Base-by-base conservation (phyloP, 2,329 filamentous ascomycete species). In the Aspergillus neoniger region DNA sequence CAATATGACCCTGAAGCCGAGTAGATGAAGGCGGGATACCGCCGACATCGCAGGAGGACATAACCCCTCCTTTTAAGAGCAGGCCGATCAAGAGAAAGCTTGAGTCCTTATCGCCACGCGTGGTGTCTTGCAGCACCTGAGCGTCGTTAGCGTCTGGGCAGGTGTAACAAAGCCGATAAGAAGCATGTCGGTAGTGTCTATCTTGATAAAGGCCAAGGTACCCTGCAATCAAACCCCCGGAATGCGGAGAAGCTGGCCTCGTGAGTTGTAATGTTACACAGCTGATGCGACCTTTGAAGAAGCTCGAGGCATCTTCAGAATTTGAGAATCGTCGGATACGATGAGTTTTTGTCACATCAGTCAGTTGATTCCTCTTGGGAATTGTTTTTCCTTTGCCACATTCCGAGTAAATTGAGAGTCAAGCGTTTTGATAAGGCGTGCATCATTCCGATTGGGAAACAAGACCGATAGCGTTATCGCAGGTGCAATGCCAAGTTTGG, bases 161-260 rank as follows among this genome's bases (percentile, higher is more conserved):
- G 53, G 8, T 17, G 39, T 30, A 47, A 32, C 5, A 30, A 36
- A 41, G 21, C 53, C 15, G 53, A 55, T 55, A 55, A 41, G 53
- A 43, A 55, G 30, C 23, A 39, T 50, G 25, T 28, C 23, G 15
- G 19, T 9, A 2, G 2, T 19, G 23, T 36, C 15, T 32, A 47
- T 55, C 53, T 21, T 32, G 53, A 55, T 55, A 55, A 47, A 41
- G 43, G 53, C 53, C 53, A 41, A 50, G 47, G 4, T 32, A 50
- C 25, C 28, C 17, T 17, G 25, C 47, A 50, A 30, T 28, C 44
- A 49, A 15, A 9, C 21, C 23, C 32, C 44, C 47, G 25, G 28
- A 10, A 32, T 50, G 47, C 47, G 25, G 25, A 50, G 47, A 50
- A 30, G n/a, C 41, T 19, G 44, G 53, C 38, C 23, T 32, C 19